Evolutionary conservation across 2,329 filamentous ascomycete genomes (phyloP).

Genomic region (Xylaria multiplex): DNA sequence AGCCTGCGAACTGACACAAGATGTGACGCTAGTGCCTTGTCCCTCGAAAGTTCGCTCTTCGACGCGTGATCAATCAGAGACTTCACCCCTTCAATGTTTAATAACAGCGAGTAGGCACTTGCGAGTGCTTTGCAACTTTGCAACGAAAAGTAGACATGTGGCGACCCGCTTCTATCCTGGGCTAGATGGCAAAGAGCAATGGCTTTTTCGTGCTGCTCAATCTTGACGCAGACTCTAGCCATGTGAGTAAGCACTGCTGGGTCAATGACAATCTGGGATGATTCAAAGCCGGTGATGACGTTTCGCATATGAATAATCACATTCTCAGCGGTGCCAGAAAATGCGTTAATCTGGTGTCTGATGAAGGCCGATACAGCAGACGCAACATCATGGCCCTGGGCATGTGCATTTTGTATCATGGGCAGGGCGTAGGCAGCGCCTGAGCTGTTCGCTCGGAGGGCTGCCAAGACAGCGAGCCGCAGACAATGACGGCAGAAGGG

Average conservation of each 20-base stretch:
- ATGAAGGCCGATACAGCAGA: conserved; percentile 47
- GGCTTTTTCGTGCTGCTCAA: conserved; percentile 42
- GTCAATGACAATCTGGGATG: conserved; percentile 42
- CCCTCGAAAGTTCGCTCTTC: conserved; percentile 38
- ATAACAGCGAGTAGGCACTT: conserved; percentile 40
- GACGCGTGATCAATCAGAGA: conserved; percentile 41
- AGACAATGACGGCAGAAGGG: conserved; percentile 55
- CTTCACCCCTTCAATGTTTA: conserved; percentile 40
- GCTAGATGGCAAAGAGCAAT: conserved; percentile 46
- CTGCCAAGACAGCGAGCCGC: conserved; percentile 59
- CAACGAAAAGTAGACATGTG: conserved; percentile 45
- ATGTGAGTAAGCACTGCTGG: conserved; percentile 44
- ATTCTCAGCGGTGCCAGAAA: conserved; percentile 40
- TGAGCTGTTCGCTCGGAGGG: conserved; percentile 49
- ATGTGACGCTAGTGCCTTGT: conserved; percentile 39
- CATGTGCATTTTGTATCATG: conserved; percentile 55
- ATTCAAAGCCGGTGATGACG: conserved; percentile 44
- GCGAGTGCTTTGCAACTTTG: conserved; percentile 41
- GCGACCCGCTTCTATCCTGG: conserved; percentile 39
- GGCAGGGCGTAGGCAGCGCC: conserved; percentile 49
- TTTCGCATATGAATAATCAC: conserved; percentile 44
- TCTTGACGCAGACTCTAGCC: conserved; percentile 40
- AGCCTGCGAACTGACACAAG: conserved; percentile 40
- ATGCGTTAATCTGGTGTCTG: conserved; percentile 41
- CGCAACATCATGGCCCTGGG: conserved; percentile 55